Conservation (phyloP, 192 early-diverging fungal genomes). For the Coemansia sp. region DNA sequence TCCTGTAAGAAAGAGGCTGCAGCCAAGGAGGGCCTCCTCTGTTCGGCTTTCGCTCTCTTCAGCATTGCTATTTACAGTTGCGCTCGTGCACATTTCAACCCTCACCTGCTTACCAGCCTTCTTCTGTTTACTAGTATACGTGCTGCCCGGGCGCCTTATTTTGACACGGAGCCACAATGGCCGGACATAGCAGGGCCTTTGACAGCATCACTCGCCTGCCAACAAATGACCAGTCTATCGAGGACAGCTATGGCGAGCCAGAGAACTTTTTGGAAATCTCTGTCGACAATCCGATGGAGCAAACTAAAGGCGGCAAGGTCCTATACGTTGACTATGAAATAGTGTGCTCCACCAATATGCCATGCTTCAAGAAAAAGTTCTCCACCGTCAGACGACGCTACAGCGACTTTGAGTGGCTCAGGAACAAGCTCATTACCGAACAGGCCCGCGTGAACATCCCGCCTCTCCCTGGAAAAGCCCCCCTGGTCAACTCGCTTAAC, state of each 20-base stretch:
- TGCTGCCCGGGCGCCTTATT: no score
- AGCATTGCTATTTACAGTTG: neutral
- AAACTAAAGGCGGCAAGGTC: conserved; percentile 65
- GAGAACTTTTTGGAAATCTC: conserved; percentile 98
- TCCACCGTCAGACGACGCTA: conserved; percentile 87
- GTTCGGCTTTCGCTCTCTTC: neutral
- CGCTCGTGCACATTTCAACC: no score
- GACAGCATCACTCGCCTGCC: conserved; percentile 20
- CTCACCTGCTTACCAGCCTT: no score
- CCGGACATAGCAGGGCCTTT: conserved; percentile 13
- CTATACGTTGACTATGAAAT: conserved; percentile 97
- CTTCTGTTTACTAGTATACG: no score
- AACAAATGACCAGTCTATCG: conserved; percentile 30
- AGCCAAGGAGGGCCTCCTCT: neutral
- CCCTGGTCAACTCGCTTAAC: conserved; percentile 91
- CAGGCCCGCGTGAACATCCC: conserved; percentile 91
- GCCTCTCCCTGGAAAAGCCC: conserved; percentile 91
- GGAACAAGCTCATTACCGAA: conserved; percentile 89
- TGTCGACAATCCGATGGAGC: conserved; percentile 82
- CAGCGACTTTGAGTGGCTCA: conserved; percentile 98
- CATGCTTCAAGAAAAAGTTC: conserved; percentile 83
- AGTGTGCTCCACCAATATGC: conserved; percentile 93
- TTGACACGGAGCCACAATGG: neutral
- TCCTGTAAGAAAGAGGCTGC: neutral
- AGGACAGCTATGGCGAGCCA: conserved; percentile 73